Percentiles rank a stretch among this genome's conserved stretches.
Evolutionary conservation across 176 grass and related monocot genomes (phyloP).

Genomic region (Eleusine indica): DNA sequence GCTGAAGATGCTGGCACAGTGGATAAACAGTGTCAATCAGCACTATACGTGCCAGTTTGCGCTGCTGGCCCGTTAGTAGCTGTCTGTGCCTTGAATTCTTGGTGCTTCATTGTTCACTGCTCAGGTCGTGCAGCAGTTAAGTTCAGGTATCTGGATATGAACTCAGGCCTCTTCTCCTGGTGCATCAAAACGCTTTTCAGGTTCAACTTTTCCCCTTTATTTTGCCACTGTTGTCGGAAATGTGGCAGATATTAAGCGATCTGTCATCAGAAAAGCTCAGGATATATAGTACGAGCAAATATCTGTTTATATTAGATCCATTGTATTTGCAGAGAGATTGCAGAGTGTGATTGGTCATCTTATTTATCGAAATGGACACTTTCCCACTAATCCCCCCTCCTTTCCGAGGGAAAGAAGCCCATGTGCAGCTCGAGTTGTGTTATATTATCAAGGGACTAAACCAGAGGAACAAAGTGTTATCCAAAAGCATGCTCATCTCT

Average conservation of each 20-base stretch:
- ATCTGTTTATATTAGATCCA: not conserved
- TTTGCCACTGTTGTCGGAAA: not conserved
- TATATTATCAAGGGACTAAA: not conserved
- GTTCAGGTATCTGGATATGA: constrained; percentile 1
- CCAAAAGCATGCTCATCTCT: not conserved
- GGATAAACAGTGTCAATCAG: constrained; percentile 8
- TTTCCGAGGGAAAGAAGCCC: constrained; percentile 11
- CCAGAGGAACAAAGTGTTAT: not conserved
- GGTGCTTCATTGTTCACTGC: not conserved
- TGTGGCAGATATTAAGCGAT: constrained; percentile 1
- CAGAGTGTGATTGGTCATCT: not conserved
- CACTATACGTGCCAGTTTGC: not conserved
- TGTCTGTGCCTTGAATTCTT: not conserved
- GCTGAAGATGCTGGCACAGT: constrained; percentile 9
- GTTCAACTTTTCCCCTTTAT: not conserved
- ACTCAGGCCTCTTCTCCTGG: not conserved
- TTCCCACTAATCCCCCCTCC: not conserved
- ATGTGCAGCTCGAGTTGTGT: constrained; percentile 20
- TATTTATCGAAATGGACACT: constrained; percentile 1
- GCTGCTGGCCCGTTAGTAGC: not conserved
- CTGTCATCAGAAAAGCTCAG: not conserved
- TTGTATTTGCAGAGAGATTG: not conserved
- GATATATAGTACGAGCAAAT: not conserved
- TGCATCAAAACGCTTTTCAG: not conserved
- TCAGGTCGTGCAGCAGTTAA: not conserved